A percentile compares a stretch with the other conserved stretches of the same genome.
Evolutionary conservation across 164 flowering plant genomes (phyloP).

Genomic region (Cinnamomum micranthum): DNA sequence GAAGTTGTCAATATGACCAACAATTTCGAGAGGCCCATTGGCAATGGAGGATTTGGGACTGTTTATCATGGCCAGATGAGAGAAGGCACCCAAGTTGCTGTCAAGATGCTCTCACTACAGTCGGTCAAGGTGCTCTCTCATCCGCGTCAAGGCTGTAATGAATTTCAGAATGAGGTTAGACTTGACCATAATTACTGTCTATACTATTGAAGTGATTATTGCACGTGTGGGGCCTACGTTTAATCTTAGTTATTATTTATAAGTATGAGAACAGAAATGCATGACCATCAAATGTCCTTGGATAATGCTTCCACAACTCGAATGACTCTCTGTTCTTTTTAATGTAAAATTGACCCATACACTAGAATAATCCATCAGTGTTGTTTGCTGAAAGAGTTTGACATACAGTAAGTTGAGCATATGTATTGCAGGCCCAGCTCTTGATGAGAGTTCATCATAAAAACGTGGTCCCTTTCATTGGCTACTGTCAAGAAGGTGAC

Average conservation of each 20-base stretch:
- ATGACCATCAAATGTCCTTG: too few species aligned
- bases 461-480: constrained; percentile 41
- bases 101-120: constrained; percentile 40
- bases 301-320: too few species aligned
- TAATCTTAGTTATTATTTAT: too few species aligned
- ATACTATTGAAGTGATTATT: too few species aligned
- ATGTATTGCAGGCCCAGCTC: constrained; percentile 31
- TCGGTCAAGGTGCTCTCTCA: constrained; percentile 3
- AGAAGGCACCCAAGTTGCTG: constrained; percentile 38
- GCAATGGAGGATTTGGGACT: constrained; percentile 48
- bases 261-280: too few species aligned
- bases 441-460: constrained; percentile 43
- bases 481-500: constrained; percentile 38
- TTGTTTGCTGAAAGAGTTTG: not conserved
- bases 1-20: constrained; percentile 37
- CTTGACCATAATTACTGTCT: not conserved
- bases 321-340: too few species aligned
- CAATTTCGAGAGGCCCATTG: constrained; percentile 34
- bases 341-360: too few species aligned
- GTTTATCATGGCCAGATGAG: constrained; percentile 39
- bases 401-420: not conserved
- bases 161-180: constrained; percentile 42
- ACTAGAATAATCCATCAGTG: too few species aligned
- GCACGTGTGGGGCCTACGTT: too few species aligned
- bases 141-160: constrained; percentile 33